Evolutionary conservation across 306 rosid species (phyloP), one percentile per base, ranked within the genome.

Genomic region (Dalbergia oliveri): DNA sequence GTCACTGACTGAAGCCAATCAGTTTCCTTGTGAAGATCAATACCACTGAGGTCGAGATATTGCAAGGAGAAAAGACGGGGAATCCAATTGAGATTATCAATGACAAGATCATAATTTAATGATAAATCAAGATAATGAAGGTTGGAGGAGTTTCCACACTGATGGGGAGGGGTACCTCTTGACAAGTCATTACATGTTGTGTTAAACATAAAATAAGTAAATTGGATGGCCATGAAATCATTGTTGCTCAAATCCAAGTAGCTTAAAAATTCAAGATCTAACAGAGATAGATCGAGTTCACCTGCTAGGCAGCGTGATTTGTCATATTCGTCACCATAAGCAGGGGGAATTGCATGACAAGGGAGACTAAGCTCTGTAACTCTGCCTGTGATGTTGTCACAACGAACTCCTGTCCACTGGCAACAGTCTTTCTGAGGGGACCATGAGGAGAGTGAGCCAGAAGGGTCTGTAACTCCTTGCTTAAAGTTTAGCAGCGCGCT

Each of bases 291-390:
- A 66, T 12, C 13, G 45, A 77, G 1, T 21, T 39, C 31, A 66
- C 81, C 74, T 77, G 66, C 3, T 8, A 77, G 57, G 16, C 81
- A 77, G 4, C 21, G 44, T 15, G 66, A 53, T 77, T 39, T 77
- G 43, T 65, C 53, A 0, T 19, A 31, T 1, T 4, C 16, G 0
- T 31, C 23, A 14, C 11, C 9, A 5, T 0, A 16, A 41, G 0
- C 39, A 13, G 57, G 2, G 9, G 5, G 18, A 14, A 9, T 13
- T 11, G 16, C 5, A 8, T 12, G 31, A 31, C 79, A 75, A 11
- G 47, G 34, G 16, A 75, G 60, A 50, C 14, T 26, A 41, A 69
- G 75, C 15, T 56, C n/a, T n/a, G n/a, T n/a, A n/a, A n/a, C n/a
- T n/a, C n/a, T n/a, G n/a, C n/a, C n/a, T n/a, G n/a, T n/a, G 26